Evolutionary conservation across 1,139 yeast species (phyloP), one percentile per base, ranked within the genome.

Genomic region (Sugiyamaella pinicola): DNA sequence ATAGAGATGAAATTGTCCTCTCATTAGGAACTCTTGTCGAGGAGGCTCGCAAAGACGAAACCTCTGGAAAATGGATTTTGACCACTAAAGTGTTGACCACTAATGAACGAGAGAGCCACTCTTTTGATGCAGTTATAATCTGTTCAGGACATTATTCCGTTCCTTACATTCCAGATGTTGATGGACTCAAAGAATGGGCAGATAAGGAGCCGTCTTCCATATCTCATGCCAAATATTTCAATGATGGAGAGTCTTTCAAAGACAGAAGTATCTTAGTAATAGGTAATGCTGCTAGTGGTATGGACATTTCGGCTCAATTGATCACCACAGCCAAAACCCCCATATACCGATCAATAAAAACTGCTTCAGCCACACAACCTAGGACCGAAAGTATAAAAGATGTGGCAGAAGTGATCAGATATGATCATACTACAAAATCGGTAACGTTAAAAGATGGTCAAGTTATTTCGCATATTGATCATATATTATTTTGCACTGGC

Each of bases 401-500:
- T 17, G 53, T 56, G 13, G 54, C 51, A 5, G 58, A 46, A 19
- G 46, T 53, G 15, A 55, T 38, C 2, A 39, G 37, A 31, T 57
- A 53, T 35, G 54, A 53, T 13, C 45, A 49, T n/a, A 29, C 19
- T 7, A 22, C 48, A 10, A 29, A 55, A 29, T 37, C 54, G 2
- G 50, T 54, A 8, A 39, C 39, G 4, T 51, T 60, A 24, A 51
- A 45, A n/a, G 65, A 63, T 24, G 65, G 64, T 2, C 39, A 48
- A 8, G 19, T 15, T 12, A 28, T 55, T 13, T 62, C 62, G 0
- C 68, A 73, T 47, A 73, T 83, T 41, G 86, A 81, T 53, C 63
- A 60, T 17, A 65, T 84, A n/a, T 64, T 85, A 3, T 83, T 79
- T 65, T 85, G 87, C 31, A 84, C 90, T 1, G 89, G 90, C 0